Base-by-base conservation (phyloP, 768 basidiomycete species). In the Lactifluus echinatus region DNA sequence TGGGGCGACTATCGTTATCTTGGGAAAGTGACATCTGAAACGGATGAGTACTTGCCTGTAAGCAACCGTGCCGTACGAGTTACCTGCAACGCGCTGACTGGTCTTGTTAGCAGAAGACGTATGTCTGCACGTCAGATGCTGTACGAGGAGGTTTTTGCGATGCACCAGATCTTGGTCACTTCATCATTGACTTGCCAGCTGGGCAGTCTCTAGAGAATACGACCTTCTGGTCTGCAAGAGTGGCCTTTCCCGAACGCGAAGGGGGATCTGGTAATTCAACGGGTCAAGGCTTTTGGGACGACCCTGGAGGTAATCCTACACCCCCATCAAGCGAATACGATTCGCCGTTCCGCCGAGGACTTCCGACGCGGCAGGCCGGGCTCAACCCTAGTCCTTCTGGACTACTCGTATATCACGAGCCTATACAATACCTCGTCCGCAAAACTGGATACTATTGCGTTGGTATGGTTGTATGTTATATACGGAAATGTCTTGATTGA, bases 391-490 rank as follows among this genome's bases (percentile, higher is more conserved):
- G 77, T 63, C 76, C 81, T 6, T 68, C 72, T 26, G 77, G 74
- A 17, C 68, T 80, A 7, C 71, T 84, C 37, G 59, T 68, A 19
- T 94, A 93, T 66, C 71, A 71, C 0, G 77, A 78, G 28, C 85
- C 93, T 1, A 90, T 95, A 63, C 83, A 84, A 48, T 97, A 98
- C 69, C 70, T 76, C 23, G 90, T 98, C 23, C 74, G 75, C 26
- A 87, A 87, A 69, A 93, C 91, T 1, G 96, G 95, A 2, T 97
- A 96, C 69, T 98, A 96, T 69, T 98, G 95, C 69, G 85, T 95
- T 61, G 93, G 94, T 86, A 68, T 71, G 89, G 66, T 31, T 19
- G 31, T 36, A 14, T 40, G 47, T 60, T 15, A 24, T 31, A 24
- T 29, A 29, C 17, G 19, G 24, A 50, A 12, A 10, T 42, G 21